Percentiles rank a stretch among this genome's conserved stretches.
Conservation (phyloP, 2,329 filamentous ascomycete genomes). For the Plectosphaerella cucumerina region DNA sequence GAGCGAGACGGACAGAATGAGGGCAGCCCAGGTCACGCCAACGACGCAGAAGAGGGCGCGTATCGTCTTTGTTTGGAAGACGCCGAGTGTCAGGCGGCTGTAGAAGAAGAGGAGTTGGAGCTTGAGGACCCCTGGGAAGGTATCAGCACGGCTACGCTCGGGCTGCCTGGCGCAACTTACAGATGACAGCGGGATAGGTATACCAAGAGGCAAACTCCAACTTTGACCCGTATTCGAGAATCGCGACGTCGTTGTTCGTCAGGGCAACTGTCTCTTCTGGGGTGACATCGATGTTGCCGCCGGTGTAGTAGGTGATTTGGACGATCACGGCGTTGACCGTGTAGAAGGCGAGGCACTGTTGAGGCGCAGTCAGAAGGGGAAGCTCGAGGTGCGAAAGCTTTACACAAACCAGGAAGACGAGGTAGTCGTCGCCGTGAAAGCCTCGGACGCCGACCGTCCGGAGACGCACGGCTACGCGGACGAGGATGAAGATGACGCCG, state of each 20-base stretch:
- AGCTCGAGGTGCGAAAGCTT: no score
- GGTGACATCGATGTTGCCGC: slow-evolving; percentile 16
- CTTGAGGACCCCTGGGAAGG: slow-evolving; percentile 17
- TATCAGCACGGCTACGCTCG: not conserved
- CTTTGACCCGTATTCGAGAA: slow-evolving; percentile 15
- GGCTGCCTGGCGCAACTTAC: slow-evolving; percentile 8
- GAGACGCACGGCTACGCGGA: slow-evolving; percentile 12
- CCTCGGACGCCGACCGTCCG: slow-evolving; percentile 14
- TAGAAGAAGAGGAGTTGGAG: slow-evolving; percentile 22
- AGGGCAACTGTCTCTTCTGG: slow-evolving; percentile 8
- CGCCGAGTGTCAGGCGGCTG: slow-evolving; percentile 15
- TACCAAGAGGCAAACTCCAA: slow-evolving; percentile 20
- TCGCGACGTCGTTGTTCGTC: slow-evolving; percentile 14
- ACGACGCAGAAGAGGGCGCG: slow-evolving; percentile 14
- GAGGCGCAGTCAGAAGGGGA: not conserved
- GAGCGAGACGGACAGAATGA: slow-evolving; percentile 11
- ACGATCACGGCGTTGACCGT: slow-evolving; percentile 16
- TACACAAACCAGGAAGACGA: slow-evolving; percentile 11
- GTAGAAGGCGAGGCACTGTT: slow-evolving; percentile 17
- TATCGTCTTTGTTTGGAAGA: slow-evolving; percentile 12
- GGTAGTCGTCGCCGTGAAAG: slow-evolving; percentile 15
- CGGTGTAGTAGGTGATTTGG: slow-evolving; percentile 18
- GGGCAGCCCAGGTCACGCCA: slow-evolving; percentile 10
- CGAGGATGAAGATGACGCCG: slow-evolving; percentile 11
- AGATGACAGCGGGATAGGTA: slow-evolving; percentile 19